These are phyloP conservation scores for Neurospora tetrasperma DNA, from an alignment of 495 filamentous ascomycete genomes.

Conservation along the genomic window DNA sequence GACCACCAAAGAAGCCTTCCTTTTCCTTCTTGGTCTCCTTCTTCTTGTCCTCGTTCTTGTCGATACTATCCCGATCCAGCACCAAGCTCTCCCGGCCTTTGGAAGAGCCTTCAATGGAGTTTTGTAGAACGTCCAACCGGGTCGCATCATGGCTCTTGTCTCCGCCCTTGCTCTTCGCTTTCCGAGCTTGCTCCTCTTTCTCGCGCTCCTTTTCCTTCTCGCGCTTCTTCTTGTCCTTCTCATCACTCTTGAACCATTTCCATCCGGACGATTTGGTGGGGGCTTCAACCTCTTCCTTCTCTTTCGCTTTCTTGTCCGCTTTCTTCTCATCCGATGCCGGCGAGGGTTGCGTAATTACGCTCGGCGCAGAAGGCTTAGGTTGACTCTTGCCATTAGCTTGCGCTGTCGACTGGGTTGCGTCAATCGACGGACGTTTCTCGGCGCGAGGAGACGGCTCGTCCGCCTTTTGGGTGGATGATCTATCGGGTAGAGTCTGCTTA, in stretches of 20 bases:
- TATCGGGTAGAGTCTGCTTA: conserved; percentile 33
- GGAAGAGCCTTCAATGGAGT: conserved; percentile 55
- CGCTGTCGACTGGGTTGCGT: conserved; percentile 4
- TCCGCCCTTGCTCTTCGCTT: conserved; percentile 42
- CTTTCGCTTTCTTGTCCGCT: conserved; percentile 55
- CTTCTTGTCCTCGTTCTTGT: conserved; percentile 72
- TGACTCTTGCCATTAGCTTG: conserved; percentile 13
- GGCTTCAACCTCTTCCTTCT: conserved; percentile 34
- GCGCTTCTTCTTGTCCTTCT: conserved; percentile 33
- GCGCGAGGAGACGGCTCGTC: conserved; percentile 39
- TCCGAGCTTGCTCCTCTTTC: conserved; percentile 44
- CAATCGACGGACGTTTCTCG: conserved; percentile 32
- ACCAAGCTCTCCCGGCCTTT: conserved; percentile 76
- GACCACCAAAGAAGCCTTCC: conserved; percentile 68
- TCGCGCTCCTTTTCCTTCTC: conserved; percentile 46
- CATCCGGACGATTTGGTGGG: conserved; percentile 75
- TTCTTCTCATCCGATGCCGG: conserved; percentile 65
- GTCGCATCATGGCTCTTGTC: conserved; percentile 62
- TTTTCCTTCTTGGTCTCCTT: conserved; percentile 92
- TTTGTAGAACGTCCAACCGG: conserved; percentile 70
- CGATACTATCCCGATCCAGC: conserved; percentile 64
- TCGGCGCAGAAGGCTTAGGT: conserved; percentile 2
- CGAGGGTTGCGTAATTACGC: conserved; percentile 19
- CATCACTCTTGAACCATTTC: conserved; percentile 45
- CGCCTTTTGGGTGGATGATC: conserved; percentile 47